phyloP scores from a whole-genome alignment of 2,329 filamentous ascomycete genomes.

The Tolypocladium sp. region DNA sequence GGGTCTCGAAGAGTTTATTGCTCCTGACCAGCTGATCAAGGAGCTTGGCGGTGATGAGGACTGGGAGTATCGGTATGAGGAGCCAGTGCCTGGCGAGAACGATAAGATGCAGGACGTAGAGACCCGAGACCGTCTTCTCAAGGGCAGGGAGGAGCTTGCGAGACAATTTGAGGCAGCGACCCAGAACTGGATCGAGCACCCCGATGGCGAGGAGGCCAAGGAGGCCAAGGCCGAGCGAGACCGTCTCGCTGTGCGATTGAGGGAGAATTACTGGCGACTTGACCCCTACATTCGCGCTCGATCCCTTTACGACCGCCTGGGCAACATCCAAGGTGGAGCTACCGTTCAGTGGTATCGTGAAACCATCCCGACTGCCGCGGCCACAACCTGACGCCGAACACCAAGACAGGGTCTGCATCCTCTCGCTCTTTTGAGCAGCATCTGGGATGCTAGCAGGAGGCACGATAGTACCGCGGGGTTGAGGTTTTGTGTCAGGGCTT shows the following conservation, averaged over 20 bases:
- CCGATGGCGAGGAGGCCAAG: slow-evolving; percentile 31
- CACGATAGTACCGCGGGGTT: too few species aligned
- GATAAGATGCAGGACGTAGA: slow-evolving; percentile 57
- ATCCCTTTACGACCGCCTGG: slow-evolving; percentile 75
- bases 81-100: slow-evolving; percentile 71
- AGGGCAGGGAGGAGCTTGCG: slow-evolving; percentile 55
- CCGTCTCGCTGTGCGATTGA: slow-evolving; percentile 52
- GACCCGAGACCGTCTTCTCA: slow-evolving; percentile 54
- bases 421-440: too few species aligned
- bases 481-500: too few species aligned
- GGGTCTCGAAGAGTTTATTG: slow-evolving; percentile 72
- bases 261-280: slow-evolving; percentile 75
- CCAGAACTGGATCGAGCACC: slow-evolving; percentile 57
- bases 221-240: slow-evolving; percentile 48
- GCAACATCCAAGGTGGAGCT: slow-evolving; percentile 59
- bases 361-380: not conserved
- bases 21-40: slow-evolving; percentile 60
- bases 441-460: too few species aligned
- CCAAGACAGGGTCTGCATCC: too few species aligned
- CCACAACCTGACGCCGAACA: too few species aligned
- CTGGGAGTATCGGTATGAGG: slow-evolving; percentile 74
- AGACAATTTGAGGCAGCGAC: slow-evolving; percentile 68
- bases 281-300: slow-evolving; percentile 81
- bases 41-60: slow-evolving; percentile 82
- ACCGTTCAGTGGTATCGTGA: slow-evolving; percentile 58